Base-by-base conservation (phyloP, 2,329 filamentous ascomycete species). In the Botrytis fabae region DNA sequence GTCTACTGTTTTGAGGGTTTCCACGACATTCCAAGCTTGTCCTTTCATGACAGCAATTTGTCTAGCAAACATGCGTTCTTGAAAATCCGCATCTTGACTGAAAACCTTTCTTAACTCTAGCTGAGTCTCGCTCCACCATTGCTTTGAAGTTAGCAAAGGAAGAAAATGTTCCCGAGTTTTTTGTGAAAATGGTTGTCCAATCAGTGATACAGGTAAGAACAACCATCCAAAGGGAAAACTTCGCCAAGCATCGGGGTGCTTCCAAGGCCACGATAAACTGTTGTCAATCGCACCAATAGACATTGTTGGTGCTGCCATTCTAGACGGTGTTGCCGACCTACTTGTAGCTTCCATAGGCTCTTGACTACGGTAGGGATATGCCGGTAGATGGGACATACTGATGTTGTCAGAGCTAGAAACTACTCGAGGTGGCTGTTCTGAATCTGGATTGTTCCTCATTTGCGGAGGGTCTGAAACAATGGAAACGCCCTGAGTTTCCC, bases 11-110 rank as follows among this genome's bases (percentile, higher is more conserved):
- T 99, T 99, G 75, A 99, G 87, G 0, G 96, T 98, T 84, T 99
- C 96, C 7, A 99, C 96, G 0, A 99, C 96, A 81, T 99, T 99
- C 94, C 96, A 99, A 0, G 96, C 96, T 81, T 99, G 96, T 18
- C 96, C 96, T 83, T 99, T 99, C 94, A 99, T 97, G 74, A 99
- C 96, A 1, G 96, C 95, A 75, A 99, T 97, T 80, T 99, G 96
- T 77, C 93, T 91, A n/a, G 94, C 94, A 83, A 97, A 99, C 96
- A 99, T 99, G 83, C 93, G 92, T 84, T 99, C 96, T 81, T 98
- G 94, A 82, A 99, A 99, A 83, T 99, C 96, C 3, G 92, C 90
- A 82, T 99, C 96, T 80, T 97, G 90, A 77, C 93, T 91, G 81
- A 99, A 99, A 63, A 98, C 91, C 75, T 90, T 89, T 71, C 96